A percentile compares a stretch with the other conserved stretches of the same genome.
Conservation (phyloP, 2,329 filamentous ascomycete genomes). For the Pezicula carpinea region DNA sequence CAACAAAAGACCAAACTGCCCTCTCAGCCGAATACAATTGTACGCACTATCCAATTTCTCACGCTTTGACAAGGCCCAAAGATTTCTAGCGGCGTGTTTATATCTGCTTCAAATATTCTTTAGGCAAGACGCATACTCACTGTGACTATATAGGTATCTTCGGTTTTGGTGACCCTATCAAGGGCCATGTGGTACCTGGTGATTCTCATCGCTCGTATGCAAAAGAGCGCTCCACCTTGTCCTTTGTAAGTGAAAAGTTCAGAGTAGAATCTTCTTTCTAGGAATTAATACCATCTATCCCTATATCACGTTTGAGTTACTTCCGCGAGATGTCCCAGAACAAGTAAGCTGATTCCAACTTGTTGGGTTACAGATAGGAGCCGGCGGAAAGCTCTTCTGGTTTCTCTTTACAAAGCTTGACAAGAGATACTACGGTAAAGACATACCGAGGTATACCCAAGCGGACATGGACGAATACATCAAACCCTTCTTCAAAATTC, state of each 20-base stretch:
- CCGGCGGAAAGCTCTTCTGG: conserved; percentile 6
- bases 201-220: conserved; percentile 6
- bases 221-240: conserved; percentile 6
- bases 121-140: too few species aligned
- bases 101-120: too few species aligned
- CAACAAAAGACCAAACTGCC: conserved; percentile 18
- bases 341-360: too few species aligned
- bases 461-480: conserved; percentile 7
- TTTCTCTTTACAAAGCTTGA: conserved; percentile 13
- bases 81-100: too few species aligned
- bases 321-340: too few species aligned
- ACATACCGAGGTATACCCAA: conserved; percentile 11
- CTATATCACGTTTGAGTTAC: too few species aligned
- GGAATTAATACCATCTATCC: too few species aligned
- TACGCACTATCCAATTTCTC: not conserved
- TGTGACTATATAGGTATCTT: conserved; percentile 1
- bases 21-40: conserved; percentile 8
- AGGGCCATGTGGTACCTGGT: not conserved
- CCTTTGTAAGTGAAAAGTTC: too few species aligned
- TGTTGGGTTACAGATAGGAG: too few species aligned
- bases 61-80: too few species aligned
- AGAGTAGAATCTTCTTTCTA: too few species aligned
- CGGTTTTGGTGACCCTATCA: conserved; percentile 3
- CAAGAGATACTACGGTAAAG: conserved; percentile 6
- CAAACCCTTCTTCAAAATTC: conserved; percentile 8